Percentiles rank a stretch among this genome's conserved stretches.
These are phyloP conservation scores for Panicum miliaceum DNA, from an alignment of 176 grass and related monocot species.

Conservation along the genomic window DNA sequence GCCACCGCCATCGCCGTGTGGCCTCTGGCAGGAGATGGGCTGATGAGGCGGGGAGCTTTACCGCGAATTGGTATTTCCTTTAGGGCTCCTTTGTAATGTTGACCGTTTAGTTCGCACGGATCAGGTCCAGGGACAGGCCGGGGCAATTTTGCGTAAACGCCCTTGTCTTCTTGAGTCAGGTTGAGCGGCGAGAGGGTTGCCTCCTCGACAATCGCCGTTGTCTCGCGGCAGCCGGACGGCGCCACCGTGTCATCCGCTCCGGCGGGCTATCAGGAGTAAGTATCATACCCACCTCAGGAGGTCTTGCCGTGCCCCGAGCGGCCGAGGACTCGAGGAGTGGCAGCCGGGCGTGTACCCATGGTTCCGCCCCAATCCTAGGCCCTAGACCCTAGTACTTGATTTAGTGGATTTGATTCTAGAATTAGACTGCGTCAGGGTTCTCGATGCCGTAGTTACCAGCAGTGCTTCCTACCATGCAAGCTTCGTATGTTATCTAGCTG, in stretches of 20 bases:
- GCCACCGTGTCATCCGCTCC: neutral
- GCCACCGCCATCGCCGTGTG: neutral
- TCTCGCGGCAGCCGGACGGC: neutral
- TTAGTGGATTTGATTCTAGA: neutral
- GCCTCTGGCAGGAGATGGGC: neutral
- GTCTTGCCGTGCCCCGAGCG: neutral
- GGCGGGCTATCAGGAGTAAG: neutral
- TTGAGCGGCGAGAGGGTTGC: neutral
- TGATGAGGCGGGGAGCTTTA: neutral
- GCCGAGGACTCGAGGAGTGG: neutral
- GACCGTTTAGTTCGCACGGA: too few relatives aligned
- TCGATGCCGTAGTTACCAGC: too few relatives aligned
- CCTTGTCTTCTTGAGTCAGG: neutral
- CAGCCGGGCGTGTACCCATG: neutral
- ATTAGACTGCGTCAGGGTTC: neutral
- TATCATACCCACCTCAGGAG: neutral
- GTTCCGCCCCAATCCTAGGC: neutral
- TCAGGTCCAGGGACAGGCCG: too few relatives aligned
- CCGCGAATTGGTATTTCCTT: neutral
- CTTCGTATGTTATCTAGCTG: too few relatives aligned
- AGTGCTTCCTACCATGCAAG: neutral
- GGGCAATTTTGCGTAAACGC: conserved; percentile 16
- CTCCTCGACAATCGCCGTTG: neutral
- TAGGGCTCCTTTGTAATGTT: neutral
- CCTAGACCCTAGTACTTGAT: neutral